These are phyloP conservation scores for Orbilia blumenaviensis DNA, from an alignment of 2,329 filamentous ascomycete genomes.

Conservation along the genomic window DNA sequence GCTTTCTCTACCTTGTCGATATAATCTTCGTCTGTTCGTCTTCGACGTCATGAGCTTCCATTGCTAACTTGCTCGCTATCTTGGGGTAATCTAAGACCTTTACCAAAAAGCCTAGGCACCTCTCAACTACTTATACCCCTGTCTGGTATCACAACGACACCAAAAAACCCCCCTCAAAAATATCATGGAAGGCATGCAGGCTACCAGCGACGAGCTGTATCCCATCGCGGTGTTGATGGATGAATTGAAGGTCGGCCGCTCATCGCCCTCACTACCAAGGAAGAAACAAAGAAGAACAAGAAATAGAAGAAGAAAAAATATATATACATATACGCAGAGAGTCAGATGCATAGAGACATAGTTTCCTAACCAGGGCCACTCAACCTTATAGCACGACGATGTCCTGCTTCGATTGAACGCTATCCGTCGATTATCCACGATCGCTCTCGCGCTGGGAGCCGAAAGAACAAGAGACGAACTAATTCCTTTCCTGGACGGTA, in stretches of 20 bases:
- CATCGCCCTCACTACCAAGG: conserved; percentile 18
- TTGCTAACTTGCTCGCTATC: conserved; percentile 34
- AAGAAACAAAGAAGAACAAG: background rate
- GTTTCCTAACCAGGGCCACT: background rate
- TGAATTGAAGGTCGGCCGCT: conserved; percentile 85
- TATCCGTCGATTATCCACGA: conserved; percentile 96
- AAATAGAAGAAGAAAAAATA: background rate
- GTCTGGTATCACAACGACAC: conserved; percentile 9
- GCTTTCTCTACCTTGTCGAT: conserved; percentile 1
- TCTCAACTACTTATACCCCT: background rate
- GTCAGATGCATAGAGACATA: too few relatives aligned
- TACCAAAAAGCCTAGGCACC: conserved; percentile 2
- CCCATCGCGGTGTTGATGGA: conserved; percentile 99
- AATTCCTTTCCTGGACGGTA: conserved; percentile 98
- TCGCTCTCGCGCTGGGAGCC: conserved; percentile 92
- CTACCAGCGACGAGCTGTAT: conserved; percentile 96
- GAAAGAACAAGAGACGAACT: conserved; percentile 98
- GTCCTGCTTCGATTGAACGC: conserved; percentile 97
- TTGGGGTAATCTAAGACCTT: conserved; percentile 11
- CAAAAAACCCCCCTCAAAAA: conserved; percentile 17
- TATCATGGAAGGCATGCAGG: conserved; percentile 57
- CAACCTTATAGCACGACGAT: conserved; percentile 71
- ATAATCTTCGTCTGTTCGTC: background rate
- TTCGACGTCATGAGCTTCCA: background rate
- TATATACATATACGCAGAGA: too few relatives aligned